A percentile compares a stretch with the other conserved stretches of the same genome.
Evolutionary conservation across 2,329 filamentous ascomycete species (phyloP).

Genomic region (Mycosphaerelloides madeirae): DNA sequence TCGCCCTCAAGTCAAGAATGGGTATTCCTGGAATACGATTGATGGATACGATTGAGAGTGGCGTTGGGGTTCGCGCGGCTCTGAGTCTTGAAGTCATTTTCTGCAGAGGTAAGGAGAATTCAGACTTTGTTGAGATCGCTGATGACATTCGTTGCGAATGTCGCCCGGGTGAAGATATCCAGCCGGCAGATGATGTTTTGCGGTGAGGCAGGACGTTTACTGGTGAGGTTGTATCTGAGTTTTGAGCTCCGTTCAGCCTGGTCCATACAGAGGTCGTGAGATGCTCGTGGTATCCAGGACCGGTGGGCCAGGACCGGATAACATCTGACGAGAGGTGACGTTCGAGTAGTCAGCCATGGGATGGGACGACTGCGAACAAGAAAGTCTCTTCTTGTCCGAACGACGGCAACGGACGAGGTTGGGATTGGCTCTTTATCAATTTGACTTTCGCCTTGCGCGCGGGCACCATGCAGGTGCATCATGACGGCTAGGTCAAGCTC

Average conservation of each 20-base stretch:
- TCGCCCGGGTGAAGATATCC: conserved; percentile 4
- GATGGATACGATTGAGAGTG: conserved; percentile 5
- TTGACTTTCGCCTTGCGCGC: conserved; percentile 8
- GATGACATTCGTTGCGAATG: conserved; percentile 3
- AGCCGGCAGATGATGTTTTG: not conserved
- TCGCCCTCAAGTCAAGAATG: not conserved
- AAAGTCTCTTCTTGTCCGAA: conserved; percentile 9
- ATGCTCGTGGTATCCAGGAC: conserved; percentile 11
- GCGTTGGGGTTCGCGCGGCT: conserved; percentile 1
- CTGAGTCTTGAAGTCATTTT: not conserved
- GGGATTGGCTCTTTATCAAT: conserved; percentile 10
- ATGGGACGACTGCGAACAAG: too few relatives aligned
- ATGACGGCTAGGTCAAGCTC: conserved; percentile 5
- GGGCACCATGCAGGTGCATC: conserved; percentile 11
- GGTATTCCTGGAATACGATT: not conserved
- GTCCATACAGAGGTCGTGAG: conserved; percentile 9
- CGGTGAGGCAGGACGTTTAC: not conserved
- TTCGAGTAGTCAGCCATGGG: conserved; percentile 7
- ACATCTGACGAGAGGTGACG: conserved; percentile 10
- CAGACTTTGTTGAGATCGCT: too few relatives aligned
- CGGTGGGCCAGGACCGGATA: conserved; percentile 1
- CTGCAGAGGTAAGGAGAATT: too few relatives aligned
- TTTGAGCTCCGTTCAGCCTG: conserved; percentile 1
- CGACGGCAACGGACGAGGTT: conserved; percentile 2
- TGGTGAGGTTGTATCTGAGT: conserved; percentile 8